Percentiles rank a stretch among this genome's conserved stretches.
These are phyloP conservation scores for Entomophthora muscae DNA, from an alignment of 371 early-diverging fungal genomes.

Conservation along the genomic window DNA sequence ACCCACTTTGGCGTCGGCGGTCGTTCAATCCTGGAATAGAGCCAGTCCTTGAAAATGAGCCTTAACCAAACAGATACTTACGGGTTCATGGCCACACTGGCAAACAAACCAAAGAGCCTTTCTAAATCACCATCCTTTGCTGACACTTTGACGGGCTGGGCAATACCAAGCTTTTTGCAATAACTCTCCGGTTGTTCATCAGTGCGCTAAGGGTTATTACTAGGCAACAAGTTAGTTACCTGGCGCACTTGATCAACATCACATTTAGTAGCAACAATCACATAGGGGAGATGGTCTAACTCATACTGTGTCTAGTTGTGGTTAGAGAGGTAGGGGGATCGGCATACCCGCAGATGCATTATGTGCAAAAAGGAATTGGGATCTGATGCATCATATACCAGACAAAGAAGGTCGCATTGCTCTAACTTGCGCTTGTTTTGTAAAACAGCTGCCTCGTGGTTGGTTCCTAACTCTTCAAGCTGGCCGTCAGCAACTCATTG, in stretches of 20 bases:
- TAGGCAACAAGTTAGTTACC: conserved; percentile 11
- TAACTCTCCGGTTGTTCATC: conserved; percentile 82
- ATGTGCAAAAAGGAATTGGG: conserved; percentile 84
- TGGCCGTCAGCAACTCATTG: conserved; percentile 13
- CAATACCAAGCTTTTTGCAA: conserved; percentile 65
- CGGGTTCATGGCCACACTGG: conserved; percentile 74
- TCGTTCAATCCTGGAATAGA: conserved; percentile 6
- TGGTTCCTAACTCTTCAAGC: conserved; percentile 81
- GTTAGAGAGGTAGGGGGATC: background rate
- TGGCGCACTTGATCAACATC: conserved; percentile 79
- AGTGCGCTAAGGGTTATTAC: conserved; percentile 16
- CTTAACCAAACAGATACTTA: conserved; percentile 1
- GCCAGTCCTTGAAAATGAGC: background rate
- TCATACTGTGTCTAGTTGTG: conserved; percentile 48
- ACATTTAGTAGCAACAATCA: conserved; percentile 86
- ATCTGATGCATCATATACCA: conserved; percentile 89
- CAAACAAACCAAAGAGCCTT: conserved; percentile 69
- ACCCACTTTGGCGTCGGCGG: conserved; percentile 1
- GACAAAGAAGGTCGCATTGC: conserved; percentile 74
- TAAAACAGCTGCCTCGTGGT: conserved; percentile 55
- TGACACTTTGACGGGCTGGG: conserved; percentile 74
- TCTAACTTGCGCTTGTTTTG: conserved; percentile 61
- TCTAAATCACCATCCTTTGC: conserved; percentile 70
- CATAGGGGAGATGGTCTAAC: conserved; percentile 62
- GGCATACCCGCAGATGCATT: conserved; percentile 50